A percentile compares a stretch with the other conserved stretches of the same genome.
These are phyloP conservation scores for Salix purpurea DNA, from an alignment of 345 rosid genomes.

Conservation along the genomic window DNA sequence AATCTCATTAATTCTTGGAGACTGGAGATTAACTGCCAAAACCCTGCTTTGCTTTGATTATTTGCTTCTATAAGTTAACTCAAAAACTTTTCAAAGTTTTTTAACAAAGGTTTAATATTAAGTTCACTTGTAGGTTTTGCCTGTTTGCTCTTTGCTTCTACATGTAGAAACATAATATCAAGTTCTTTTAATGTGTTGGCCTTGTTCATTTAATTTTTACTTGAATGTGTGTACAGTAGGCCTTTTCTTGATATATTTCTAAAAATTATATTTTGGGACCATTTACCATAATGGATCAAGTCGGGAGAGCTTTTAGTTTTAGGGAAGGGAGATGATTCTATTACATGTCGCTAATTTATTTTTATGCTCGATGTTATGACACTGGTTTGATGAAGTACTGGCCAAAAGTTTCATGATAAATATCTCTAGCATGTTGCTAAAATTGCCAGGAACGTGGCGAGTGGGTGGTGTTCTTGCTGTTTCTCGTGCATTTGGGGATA, in stretches of 20 bases:
- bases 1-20: not conserved
- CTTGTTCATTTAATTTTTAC: not conserved
- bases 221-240: not conserved
- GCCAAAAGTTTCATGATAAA: not conserved
- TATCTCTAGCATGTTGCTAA: conserved; percentile 1
- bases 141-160: not conserved
- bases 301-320: not conserved
- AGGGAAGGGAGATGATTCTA: not conserved
- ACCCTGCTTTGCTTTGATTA: not conserved
- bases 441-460: conserved; percentile 44
- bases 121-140: not conserved
- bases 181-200: not conserved
- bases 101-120: not conserved
- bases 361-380: not conserved
- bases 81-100: not conserved
- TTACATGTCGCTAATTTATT: not conserved
- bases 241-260: not conserved
- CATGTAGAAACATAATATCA: not conserved
- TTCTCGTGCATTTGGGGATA: conserved; percentile 66
- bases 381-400: not conserved
- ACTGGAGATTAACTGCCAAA: not conserved
- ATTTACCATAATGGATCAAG: not conserved
- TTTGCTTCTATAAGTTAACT: not conserved
- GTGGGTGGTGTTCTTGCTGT: conserved; percentile 53
- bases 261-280: not conserved